phyloP scores from a whole-genome alignment of 2,329 filamentous ascomycete species.

The Pezicula carpinea region DNA sequence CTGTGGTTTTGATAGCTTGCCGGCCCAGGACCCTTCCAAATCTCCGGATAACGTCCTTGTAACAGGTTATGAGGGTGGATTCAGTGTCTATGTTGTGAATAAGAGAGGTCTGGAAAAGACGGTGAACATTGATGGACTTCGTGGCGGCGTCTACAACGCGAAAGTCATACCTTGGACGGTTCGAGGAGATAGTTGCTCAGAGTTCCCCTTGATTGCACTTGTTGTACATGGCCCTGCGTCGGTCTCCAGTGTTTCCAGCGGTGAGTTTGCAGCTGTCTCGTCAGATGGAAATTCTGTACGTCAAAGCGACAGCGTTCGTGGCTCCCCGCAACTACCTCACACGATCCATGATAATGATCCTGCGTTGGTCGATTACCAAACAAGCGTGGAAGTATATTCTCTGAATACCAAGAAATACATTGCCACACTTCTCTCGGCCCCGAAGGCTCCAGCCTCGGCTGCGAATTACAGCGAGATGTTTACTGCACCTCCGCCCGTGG shows the following conservation, averaged over 20 bases:
- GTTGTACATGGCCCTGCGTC: conserved; percentile 74
- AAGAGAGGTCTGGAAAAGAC: conserved; percentile 67
- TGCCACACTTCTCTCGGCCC: conserved; percentile 67
- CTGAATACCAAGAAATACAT: conserved; percentile 69
- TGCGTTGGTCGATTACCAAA: conserved; percentile 64
- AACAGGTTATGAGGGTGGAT: conserved; percentile 72
- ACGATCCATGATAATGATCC: conserved; percentile 28
- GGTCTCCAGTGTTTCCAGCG: conserved; percentile 17
- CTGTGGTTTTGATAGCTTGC: conserved; percentile 74
- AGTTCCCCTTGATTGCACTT: conserved; percentile 72
- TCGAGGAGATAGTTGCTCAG: conserved; percentile 45
- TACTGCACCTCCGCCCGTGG: conserved; percentile 63
- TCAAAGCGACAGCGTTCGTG: conserved; percentile 16
- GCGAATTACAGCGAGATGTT: conserved; percentile 59
- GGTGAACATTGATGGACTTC: conserved; percentile 68
- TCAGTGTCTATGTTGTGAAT: conserved; percentile 71
- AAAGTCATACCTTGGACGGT: conserved; percentile 73
- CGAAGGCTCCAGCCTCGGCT: conserved; percentile 54
- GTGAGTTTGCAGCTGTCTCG: conserved; percentile 13
- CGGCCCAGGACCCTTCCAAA: conserved; percentile 27
- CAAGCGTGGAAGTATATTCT: conserved; percentile 84
- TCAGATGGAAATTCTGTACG: conserved; percentile 15
- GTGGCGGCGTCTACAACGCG: conserved; percentile 74
- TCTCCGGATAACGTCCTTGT: conserved; percentile 61
- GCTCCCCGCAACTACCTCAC: conserved; percentile 33